Base-by-base conservation (phyloP, 768 basidiomycete genomes). In the Naganishia randhawae region DNA sequence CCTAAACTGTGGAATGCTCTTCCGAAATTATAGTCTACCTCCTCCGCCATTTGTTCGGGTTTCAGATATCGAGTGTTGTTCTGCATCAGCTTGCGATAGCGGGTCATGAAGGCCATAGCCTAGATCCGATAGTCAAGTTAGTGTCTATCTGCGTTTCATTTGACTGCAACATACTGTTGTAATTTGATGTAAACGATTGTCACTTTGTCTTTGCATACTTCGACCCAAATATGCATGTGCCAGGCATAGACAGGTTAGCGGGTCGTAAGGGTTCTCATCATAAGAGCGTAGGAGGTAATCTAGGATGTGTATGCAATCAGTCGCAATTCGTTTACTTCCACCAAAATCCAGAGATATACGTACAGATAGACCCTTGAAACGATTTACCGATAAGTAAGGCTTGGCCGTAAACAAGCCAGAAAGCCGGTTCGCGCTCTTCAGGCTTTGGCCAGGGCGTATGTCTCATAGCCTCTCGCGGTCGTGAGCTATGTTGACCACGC, bases 11-110 rank as follows among this genome's bases (percentile, higher is more conserved):
- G 95, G 77, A 96, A 98, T 1, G 87, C 86, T 52, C 95, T 84
- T 0, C 89, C 95, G 75, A 94, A 90, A 78, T 99, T 99, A 77
- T 85, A 97, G 67, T 99, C 91, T 3, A 95, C 88, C 78, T 98
- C 94, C 32, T 86, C 84, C 27, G 84, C 55, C n/a, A 72, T 72
- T 2, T 81, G 83, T 2, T 82, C 78, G 2, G 61, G 42, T 55
- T 77, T 74, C 22, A 63, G 64, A 2, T 68, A 63, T 0, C 65
- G 50, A 2, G 69, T 61, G 45, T 78, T 71, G 79, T 77, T 61
- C 22, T 19, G 54, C 81, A 61, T 61, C n/a, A 89, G 74, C n/a
- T 83, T 82, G 19, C 92, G 85, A 78, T 98, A 99, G 54, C 86
- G 85, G 0, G 87, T 84, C 29, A 97, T 79, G 78, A 93, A 96